Evolutionary conservation across 2,329 filamentous ascomycete genomes (phyloP).

Genomic region (Botryosphaeria dothidea): DNA sequence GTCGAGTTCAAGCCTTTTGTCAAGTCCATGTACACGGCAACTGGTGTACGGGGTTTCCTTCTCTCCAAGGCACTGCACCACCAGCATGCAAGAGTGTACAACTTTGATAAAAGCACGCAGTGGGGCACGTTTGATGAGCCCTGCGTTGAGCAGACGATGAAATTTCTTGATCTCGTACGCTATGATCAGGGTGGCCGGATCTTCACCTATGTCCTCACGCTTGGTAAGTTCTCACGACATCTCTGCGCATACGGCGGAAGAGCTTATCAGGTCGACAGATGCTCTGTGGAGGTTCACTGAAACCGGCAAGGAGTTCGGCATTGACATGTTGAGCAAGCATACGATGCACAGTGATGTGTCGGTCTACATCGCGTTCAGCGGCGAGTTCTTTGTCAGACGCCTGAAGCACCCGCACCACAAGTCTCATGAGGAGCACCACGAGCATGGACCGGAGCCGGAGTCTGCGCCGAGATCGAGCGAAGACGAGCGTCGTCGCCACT

Average conservation of each 20-base stretch:
- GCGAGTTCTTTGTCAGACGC: conserved; percentile 87
- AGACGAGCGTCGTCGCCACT: background rate
- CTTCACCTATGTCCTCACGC: conserved; percentile 88
- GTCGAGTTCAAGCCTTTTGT: conserved; percentile 93
- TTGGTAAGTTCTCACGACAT: conserved; percentile 38
- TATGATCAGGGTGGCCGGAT: conserved; percentile 83
- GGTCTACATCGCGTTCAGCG: conserved; percentile 87
- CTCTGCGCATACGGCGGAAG: background rate
- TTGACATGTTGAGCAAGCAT: conserved; percentile 91
- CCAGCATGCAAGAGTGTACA: conserved; percentile 87
- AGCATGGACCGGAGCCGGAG: conserved; percentile 23
- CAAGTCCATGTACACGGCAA: conserved; percentile 80
- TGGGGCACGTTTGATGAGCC: conserved; percentile 69
- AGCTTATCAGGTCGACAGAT: conserved; percentile 48
- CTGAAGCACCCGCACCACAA: conserved; percentile 53
- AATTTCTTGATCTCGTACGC: conserved; percentile 84
- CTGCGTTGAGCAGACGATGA: conserved; percentile 68
- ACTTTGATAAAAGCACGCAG: conserved; percentile 75
- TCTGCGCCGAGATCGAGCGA: conserved; percentile 4
- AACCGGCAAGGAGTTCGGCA: conserved; percentile 92
- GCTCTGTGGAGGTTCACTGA: conserved; percentile 88
- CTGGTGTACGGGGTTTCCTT: conserved; percentile 75
- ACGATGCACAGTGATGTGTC: conserved; percentile 95
- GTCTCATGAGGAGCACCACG: conserved; percentile 33
- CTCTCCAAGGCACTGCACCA: conserved; percentile 85